A percentile compares a stretch with the other conserved stretches of the same genome.
Conservation (phyloP, 2,329 filamentous ascomycete genomes). For the Neoascochyta sp. region DNA sequence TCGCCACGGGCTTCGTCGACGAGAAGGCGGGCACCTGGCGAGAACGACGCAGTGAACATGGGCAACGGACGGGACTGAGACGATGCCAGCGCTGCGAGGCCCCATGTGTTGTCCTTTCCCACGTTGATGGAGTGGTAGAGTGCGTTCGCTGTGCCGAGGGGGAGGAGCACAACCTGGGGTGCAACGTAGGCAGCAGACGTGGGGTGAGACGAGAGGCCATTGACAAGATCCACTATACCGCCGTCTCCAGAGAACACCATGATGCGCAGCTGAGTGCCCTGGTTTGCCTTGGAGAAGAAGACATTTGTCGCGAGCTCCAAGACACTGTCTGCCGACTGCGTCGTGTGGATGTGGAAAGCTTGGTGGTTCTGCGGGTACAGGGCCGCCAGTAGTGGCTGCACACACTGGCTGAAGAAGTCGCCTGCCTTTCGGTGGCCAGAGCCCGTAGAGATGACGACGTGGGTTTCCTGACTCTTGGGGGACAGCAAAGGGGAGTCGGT, state of each 20-base stretch:
- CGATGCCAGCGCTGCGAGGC: slow-evolving; percentile 39
- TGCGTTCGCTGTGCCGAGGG: slow-evolving; percentile 52
- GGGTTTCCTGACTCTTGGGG: slow-evolving; percentile 23
- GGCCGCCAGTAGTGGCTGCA: slow-evolving; percentile 43
- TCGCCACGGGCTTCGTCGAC: slow-evolving; percentile 46
- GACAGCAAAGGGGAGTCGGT: slow-evolving; percentile 1
- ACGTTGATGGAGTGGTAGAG: slow-evolving; percentile 46
- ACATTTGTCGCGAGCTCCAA: slow-evolving; percentile 55
- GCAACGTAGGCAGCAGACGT: slow-evolving; percentile 37
- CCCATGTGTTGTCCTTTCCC: slow-evolving; percentile 40
- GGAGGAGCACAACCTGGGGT: slow-evolving; percentile 55
- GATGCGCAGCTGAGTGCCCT: slow-evolving; percentile 49
- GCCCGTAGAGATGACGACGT: slow-evolving; percentile 45
- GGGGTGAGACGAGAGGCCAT: slow-evolving; percentile 52
- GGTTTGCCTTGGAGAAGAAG: slow-evolving; percentile 50
- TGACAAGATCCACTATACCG: slow-evolving; percentile 77
- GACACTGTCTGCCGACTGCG: slow-evolving; percentile 61
- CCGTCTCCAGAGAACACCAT: slow-evolving; percentile 85
- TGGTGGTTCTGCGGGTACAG: slow-evolving; percentile 34
- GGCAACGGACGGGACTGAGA: slow-evolving; percentile 39
- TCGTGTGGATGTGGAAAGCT: slow-evolving; percentile 57
- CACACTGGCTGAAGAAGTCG: slow-evolving; percentile 37
- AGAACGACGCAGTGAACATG: slow-evolving; percentile 45
- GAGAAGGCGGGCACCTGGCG: slow-evolving; percentile 42
- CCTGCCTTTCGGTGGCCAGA: slow-evolving; percentile 44